Base-by-base conservation (phyloP, 2,329 filamentous ascomycete genomes). In the Fusarium pseudoanthophilum region DNA sequence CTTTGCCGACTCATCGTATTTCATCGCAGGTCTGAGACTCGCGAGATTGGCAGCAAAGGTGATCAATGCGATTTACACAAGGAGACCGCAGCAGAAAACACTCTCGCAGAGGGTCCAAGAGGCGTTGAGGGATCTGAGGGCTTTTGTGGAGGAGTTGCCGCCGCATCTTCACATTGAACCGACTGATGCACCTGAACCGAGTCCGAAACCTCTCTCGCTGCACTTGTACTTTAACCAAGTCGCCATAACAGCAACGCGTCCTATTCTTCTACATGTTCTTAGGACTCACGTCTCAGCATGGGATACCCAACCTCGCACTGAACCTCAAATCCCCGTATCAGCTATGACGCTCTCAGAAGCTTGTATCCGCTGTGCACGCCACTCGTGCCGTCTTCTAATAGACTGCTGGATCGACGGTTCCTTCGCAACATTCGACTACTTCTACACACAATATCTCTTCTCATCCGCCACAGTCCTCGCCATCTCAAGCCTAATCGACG, bases 381-480 rank as follows among this genome's bases (percentile, higher is more conserved):
- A 87, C 39, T 86, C 85, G 0, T 82, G 81, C 49, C 80, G 80
- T 0, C 76, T 87, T 0, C 76, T 87, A 0, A 83, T 81, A 6
- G 80, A 85, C 11, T 81, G 80, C 18, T 87, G 85, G 85, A 82
- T 86, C 4, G 81, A 85, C 37, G 85, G 85, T 0, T 82, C 84
- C 0, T 85, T 86, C 60, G 78, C 82, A 1, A 85, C 82, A 0
- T 85, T 87, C 51, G 85, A 86, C 65, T 86, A 85, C 74, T 84
- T 84, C 52, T 81, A 83, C 73, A 83, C 83, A 0, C 84, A 86
- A 52, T 86, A 85, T 45, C 81, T 87, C 32, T 87, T 87, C 74
- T 84, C 85, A 0, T 81, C 84, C 0, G 80, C 83, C 5, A 85
- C 82, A 0, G 80, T 86, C 9, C 80, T 87, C 4, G 84, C 83